Base-by-base conservation (phyloP, 768 basidiomycete genomes). In the Mrakia gelida region DNA sequence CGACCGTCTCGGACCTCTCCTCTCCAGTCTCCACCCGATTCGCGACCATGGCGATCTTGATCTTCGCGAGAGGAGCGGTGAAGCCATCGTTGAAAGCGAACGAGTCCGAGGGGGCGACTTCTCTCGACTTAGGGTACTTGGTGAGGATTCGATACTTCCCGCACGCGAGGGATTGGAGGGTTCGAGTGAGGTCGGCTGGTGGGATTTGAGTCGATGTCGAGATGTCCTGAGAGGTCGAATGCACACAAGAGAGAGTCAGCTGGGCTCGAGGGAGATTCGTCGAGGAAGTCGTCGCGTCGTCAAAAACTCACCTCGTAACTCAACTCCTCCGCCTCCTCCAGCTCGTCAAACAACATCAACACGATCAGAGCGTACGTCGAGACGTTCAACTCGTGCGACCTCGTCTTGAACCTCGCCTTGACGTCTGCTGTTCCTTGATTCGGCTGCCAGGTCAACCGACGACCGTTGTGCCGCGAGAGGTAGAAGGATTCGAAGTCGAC, bases 141-240 rank as follows among this genome's bases (percentile, higher is more conserved):
- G 91, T 94, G 80, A 99, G 85, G 41, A 99, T 87, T 82, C 95
- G 95, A 86, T 88, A 94, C 83, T 95, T 98, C 15, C 92, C 94
- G 82, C 96, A 98, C 0, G 97, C 95, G 32, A 99, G 88, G 0
- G 96, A 95, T 83, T 99, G 97, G 3, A 99, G 88, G 80, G 94
- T 92, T n/a, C 97, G 91, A 82, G 91, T 90, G 2, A 98, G 87
- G 77, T 98, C 95, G 0, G 79, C 79, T 28, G 94, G 90, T 0
- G 90, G 89, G 75, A 98, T 92, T 23, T 85, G 82, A 0, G 95
- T 94, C 7, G 91, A 88, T 13, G 88, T 83, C 84, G 90, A 89
- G 81, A 99, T 92, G 80, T 98, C 94, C 96, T 98, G 80, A 41
- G 32, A 32, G 63, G 74, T 32, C 34, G 32, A 32, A 61, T 71